Conservation (phyloP, 768 basidiomycete species). For the Leccinum imitatum region DNA sequence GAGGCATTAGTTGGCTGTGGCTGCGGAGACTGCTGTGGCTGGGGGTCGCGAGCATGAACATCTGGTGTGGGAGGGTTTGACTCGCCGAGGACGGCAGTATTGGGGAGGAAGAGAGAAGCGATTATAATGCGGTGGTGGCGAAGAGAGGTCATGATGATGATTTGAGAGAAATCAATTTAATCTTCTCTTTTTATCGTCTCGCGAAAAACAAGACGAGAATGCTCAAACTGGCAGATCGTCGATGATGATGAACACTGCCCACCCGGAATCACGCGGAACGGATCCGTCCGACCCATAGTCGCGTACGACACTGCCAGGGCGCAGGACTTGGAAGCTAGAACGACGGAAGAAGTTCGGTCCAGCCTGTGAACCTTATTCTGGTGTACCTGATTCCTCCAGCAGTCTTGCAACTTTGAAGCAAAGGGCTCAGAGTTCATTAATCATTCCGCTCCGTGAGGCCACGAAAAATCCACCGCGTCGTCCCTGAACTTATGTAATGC, state of each 20-base stretch:
- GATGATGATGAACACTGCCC: too few relatives aligned
- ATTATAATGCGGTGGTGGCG: slow-evolving; percentile 74
- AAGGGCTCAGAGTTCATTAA: too few relatives aligned
- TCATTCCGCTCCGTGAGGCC: too few relatives aligned
- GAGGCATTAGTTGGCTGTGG: background rate
- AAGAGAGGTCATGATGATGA: slow-evolving; percentile 58
- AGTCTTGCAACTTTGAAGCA: too few relatives aligned
- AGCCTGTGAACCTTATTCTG: too few relatives aligned
- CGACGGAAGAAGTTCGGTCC: too few relatives aligned
- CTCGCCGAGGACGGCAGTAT: slow-evolving; percentile 60
- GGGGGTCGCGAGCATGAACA: slow-evolving; percentile 20
- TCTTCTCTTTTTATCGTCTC: background rate
- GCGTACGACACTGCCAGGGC: too few relatives aligned
- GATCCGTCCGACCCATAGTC: slow-evolving; percentile 4
- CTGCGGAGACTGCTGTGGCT: slow-evolving; percentile 6
- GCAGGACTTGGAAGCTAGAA: too few relatives aligned
- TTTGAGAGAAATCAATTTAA: background rate
- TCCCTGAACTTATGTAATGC: too few relatives aligned
- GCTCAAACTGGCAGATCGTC: background rate
- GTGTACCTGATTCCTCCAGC: too few relatives aligned
- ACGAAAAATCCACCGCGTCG: too few relatives aligned
- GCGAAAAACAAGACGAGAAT: background rate
- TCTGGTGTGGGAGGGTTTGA: slow-evolving; percentile 54
- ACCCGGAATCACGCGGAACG: slow-evolving; percentile 14
- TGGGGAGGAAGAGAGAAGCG: slow-evolving; percentile 83